A percentile compares a stretch with the other conserved stretches of the same genome.
These are phyloP conservation scores for Citrus maxima DNA, from an alignment of 345 rosid species.

Conservation along the genomic window DNA sequence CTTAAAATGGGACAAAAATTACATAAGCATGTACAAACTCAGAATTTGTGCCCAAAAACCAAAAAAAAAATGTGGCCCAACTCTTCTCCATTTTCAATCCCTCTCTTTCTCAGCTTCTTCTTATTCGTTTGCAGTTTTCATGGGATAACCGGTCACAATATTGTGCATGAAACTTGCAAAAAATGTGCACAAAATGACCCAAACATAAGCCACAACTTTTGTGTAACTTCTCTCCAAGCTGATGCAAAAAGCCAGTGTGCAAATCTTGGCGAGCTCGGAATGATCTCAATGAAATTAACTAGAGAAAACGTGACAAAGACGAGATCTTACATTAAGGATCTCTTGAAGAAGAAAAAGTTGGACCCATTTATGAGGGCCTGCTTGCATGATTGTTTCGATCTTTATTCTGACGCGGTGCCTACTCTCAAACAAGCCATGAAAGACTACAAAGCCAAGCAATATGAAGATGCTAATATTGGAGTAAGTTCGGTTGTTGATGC, in stretches of 20 bases:
- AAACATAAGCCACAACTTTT: constrained; percentile 44
- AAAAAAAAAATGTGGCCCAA: constrained; percentile 15
- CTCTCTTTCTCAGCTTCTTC: constrained; percentile 7
- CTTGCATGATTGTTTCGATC: constrained; percentile 46
- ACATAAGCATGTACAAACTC: neutral
- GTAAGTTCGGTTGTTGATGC: constrained; percentile 51
- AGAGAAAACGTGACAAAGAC: constrained; percentile 37
- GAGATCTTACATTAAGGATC: constrained; percentile 23
- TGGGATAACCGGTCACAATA: constrained; percentile 11
- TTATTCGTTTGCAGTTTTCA: neutral
- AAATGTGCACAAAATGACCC: constrained; percentile 33
- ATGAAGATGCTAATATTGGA: constrained; percentile 39
- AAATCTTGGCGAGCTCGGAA: constrained; percentile 42
- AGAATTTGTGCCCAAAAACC: neutral
- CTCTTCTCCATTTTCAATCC: constrained; percentile 2
- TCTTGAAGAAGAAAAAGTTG: constrained; percentile 27
- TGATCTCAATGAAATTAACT: constrained; percentile 40
- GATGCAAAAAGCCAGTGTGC: constrained; percentile 26
- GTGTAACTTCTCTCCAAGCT: constrained; percentile 37
- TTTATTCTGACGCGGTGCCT: constrained; percentile 46
- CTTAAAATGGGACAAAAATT: neutral
- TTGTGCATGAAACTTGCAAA: constrained; percentile 47
- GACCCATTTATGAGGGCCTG: constrained; percentile 30
- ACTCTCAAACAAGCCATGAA: constrained; percentile 28
- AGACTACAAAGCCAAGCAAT: constrained; percentile 35